These are phyloP conservation scores for Carex pumila DNA, from an alignment of 176 grass and related monocot species.

Conservation along the genomic window DNA sequence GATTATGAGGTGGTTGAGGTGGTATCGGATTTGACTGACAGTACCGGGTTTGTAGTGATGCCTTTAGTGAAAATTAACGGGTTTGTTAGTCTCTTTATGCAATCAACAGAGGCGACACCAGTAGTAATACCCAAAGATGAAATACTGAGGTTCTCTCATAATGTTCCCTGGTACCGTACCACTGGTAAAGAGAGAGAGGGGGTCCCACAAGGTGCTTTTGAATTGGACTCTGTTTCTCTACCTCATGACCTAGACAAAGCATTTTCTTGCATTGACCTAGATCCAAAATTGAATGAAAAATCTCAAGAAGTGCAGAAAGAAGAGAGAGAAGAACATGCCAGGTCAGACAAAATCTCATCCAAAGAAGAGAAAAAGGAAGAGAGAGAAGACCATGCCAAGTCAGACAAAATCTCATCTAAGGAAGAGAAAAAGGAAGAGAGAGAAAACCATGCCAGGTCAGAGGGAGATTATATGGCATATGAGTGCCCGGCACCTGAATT, in stretches of 20 bases:
- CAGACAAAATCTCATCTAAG: not conserved
- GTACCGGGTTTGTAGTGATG: slow-evolving; percentile 47
- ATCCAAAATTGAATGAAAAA: slow-evolving; percentile 7
- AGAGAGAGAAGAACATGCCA: no score
- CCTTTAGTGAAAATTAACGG: slow-evolving; percentile 67
- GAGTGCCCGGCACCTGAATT: slow-evolving; percentile 27
- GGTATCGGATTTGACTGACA: slow-evolving; percentile 43
- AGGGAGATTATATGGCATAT: not conserved
- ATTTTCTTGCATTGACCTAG: slow-evolving; percentile 48
- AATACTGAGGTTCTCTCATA: slow-evolving; percentile 73
- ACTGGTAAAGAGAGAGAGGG: slow-evolving; percentile 43
- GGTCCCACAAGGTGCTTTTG: slow-evolving; percentile 53
- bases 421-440: slow-evolving; percentile 26
- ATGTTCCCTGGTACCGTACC: slow-evolving; percentile 40
- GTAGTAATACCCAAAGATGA: slow-evolving; percentile 58
- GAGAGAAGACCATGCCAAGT: no score
- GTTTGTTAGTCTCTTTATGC: slow-evolving; percentile 67
- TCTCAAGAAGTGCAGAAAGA: not conserved
- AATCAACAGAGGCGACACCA: slow-evolving; percentile 36
- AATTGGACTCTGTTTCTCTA: slow-evolving; percentile 78
- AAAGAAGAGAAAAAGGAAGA: not conserved
- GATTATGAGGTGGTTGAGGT: slow-evolving; percentile 79
- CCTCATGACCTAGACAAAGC: slow-evolving; percentile 44
- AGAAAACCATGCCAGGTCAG: not conserved
- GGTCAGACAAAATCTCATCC: not conserved